phyloP scores from a whole-genome alignment of 1,284 basidiomycete species.

The Termitomyces sp. region DNA sequence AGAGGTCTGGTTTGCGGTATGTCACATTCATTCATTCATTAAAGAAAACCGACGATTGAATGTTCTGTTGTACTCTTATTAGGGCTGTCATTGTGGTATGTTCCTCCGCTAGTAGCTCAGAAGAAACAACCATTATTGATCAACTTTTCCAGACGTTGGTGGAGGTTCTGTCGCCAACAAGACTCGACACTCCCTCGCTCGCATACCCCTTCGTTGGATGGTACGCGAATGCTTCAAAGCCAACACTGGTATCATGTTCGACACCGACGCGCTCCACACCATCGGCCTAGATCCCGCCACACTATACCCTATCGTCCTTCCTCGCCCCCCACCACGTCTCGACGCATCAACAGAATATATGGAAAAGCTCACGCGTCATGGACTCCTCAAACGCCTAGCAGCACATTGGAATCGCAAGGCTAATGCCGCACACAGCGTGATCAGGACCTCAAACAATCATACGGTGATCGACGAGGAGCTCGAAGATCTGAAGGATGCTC shows the following conservation, averaged over 20 bases:
- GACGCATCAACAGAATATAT: constrained; percentile 8
- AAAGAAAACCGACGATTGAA: neutral
- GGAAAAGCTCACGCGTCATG: constrained; percentile 5
- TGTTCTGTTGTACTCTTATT: constrained; percentile 25
- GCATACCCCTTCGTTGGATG: constrained; percentile 45
- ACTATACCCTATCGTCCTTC: constrained; percentile 28
- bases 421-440: neutral
- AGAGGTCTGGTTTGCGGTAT: constrained; percentile 50
- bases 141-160: constrained; percentile 14
- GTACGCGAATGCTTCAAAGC: constrained; percentile 35
- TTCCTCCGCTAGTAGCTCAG: neutral
- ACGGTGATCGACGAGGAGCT: constrained; percentile 34
- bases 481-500: constrained; percentile 45
- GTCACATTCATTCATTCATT: constrained; percentile 20
- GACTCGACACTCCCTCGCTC: constrained; percentile 36
- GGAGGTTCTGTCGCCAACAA: constrained; percentile 29
- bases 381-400: neutral
- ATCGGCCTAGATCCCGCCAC: constrained; percentile 30
- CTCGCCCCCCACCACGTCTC: constrained; percentile 23
- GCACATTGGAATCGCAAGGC: constrained; percentile 12
- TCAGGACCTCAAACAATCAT: constrained; percentile 7
- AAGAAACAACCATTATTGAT: neutral
- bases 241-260: constrained; percentile 33
- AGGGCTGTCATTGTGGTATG: constrained; percentile 23
- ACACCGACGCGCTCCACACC: constrained; percentile 28